A percentile compares a stretch with the other conserved stretches of the same genome.
These are phyloP conservation scores for Diaporthe nobilis DNA, from an alignment of 2,329 filamentous ascomycete species.

Conservation along the genomic window DNA sequence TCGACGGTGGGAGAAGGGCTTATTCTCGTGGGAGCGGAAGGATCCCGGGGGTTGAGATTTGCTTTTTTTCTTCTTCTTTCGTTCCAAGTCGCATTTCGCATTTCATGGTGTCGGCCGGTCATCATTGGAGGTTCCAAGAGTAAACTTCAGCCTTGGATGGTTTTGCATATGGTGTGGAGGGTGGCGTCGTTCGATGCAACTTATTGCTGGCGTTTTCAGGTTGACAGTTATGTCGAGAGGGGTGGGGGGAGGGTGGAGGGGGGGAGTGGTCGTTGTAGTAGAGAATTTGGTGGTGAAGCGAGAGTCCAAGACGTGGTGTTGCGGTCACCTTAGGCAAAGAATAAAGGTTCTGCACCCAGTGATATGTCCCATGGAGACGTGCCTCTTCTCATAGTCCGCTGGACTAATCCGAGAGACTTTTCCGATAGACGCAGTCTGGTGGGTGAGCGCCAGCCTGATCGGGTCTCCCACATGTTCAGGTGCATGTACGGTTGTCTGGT, in stretches of 20 bases:
- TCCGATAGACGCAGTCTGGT: no score
- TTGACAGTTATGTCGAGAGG: neutral
- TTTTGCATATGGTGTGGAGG: slow-evolving; percentile 33
- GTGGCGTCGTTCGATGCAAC: slow-evolving; percentile 33
- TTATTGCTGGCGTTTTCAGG: slow-evolving; percentile 25
- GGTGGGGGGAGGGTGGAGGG: no score
- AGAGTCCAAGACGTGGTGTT: slow-evolving; percentile 19
- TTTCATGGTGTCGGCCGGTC: slow-evolving; percentile 32
- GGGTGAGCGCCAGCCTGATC: no score
- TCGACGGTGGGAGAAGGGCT: neutral
- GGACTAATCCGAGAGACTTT: no score
- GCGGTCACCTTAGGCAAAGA: slow-evolving; percentile 10
- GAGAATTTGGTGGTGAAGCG: neutral
- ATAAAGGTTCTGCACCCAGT: slow-evolving; percentile 32
- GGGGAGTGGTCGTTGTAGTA: neutral
- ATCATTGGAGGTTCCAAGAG: slow-evolving; percentile 27
- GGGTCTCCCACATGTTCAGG: neutral
- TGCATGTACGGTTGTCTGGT: neutral
- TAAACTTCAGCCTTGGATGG: slow-evolving; percentile 32
- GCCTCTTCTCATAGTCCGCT: neutral
- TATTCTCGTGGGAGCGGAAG: neutral
- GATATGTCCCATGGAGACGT: neutral
- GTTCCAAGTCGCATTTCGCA: slow-evolving; percentile 32
- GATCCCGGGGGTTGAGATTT: neutral
- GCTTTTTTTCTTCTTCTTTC: neutral